A percentile compares a stretch with the other conserved stretches of the same genome.
These are phyloP conservation scores for Catharanthus roseus DNA, from an alignment of 257 asterid genomes.

Conservation along the genomic window DNA sequence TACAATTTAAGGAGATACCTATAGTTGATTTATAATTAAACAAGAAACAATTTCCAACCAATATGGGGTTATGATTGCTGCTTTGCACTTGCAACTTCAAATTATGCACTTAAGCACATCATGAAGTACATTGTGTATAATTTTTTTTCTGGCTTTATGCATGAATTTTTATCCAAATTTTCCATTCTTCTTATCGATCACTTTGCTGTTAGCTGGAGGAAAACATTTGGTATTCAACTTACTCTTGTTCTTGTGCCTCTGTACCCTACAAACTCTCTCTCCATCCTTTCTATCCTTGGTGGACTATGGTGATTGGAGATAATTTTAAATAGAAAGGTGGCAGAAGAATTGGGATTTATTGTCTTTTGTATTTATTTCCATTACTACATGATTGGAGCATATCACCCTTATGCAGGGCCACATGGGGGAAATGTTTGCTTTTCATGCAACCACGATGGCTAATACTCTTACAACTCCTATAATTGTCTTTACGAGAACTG, in stretches of 20 bases:
- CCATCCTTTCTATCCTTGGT: not conserved
- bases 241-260: not conserved
- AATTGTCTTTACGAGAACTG: conserved; percentile 96
- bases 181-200: not conserved
- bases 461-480: conserved; percentile 78
- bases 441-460: conserved; percentile 84
- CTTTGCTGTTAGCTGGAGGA: not conserved
- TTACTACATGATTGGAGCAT: not conserved
- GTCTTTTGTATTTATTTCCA: not conserved
- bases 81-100: not conserved
- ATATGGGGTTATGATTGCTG: not conserved
- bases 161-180: not conserved
- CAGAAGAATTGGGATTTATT: not conserved
- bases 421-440: conserved; percentile 94
- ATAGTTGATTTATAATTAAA: not conserved
- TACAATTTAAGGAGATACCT: not conserved
- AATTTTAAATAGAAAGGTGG: not conserved
- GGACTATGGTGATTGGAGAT: not conserved
- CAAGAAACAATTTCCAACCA: not conserved
- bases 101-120: not conserved
- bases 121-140: not conserved
- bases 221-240: not conserved
- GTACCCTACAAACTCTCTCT: not conserved
- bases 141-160: not conserved
- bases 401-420: conserved; percentile 49